Evolutionary conservation across 306 rosid genomes (phyloP), one percentile per base, ranked within the genome.

Genomic region (Abrus pulchellus): DNA sequence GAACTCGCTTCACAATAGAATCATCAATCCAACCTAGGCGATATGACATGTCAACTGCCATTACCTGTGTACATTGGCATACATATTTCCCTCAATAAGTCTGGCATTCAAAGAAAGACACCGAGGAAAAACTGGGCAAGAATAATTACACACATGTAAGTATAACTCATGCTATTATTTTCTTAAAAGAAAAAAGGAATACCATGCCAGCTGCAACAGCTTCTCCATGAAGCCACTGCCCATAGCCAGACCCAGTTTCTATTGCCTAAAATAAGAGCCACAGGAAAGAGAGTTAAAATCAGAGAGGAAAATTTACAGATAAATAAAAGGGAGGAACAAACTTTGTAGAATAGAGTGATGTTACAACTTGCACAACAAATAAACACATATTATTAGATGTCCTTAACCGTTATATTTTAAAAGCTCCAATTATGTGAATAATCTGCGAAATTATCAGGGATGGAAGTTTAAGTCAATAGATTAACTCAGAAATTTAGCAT

Each of bases 151-250:
- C 69, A 74, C 29, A 72, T 29, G 72, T 20, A 44, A 59, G 66
- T 57, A 60, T 44, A 71, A 55, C 50, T 59, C 5, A 27, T 11
- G 68, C 7, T 57, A 49, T 49, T 48, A 73, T 59, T 32, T 33
- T 55, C 13, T 43, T 55, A 8, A 41, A 41, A 75, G 30, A 14
- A 45, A 11, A 32, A 43, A 45, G 8, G 52, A 9, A 50, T 92
- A 92, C 99, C 97, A 4, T 93, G 88, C 97, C 99, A 71, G 94
- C 97, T 38, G 98, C 98, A 89, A 96, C 94, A 77, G 97, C 99
- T 88, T 96, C 99, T 80, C 99, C 99, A 55, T 93, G 99, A 82
- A 96, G 93, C 98, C 99, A 96, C 82, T 90, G 84, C 30, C 99
- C 98, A 74, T 96, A 89, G 87, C 99, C 98, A 32, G 87, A 72